Conservation (phyloP, 1,284 basidiomycete genomes). For the Schizophyllum amplum region DNA sequence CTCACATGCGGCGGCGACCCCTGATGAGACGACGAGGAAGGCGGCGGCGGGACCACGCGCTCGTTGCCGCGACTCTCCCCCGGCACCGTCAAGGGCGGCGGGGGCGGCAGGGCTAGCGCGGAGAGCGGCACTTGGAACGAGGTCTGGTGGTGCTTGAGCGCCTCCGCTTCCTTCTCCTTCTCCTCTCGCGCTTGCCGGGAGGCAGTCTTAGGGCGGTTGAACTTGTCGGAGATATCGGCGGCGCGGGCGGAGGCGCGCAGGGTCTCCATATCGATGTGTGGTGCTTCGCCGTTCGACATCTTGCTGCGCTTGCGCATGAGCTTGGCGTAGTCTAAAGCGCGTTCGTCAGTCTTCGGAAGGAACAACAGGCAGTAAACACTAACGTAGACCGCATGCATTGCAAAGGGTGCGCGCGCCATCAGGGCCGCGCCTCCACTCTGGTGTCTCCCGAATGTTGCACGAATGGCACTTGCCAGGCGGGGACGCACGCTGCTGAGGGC, state of each 20-base stretch:
- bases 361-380: conserved; percentile 25
- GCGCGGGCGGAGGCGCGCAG: conserved; percentile 64
- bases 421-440: conserved; percentile 76
- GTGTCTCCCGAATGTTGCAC: conserved; percentile 75
- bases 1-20: neutral
- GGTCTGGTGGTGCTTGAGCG: neutral
- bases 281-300: conserved; percentile 41
- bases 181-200: neutral
- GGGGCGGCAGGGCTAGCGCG: too few species aligned
- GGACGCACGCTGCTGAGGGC: conserved; percentile 52
- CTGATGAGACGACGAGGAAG: neutral
- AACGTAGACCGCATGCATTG: conserved; percentile 77
- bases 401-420: conserved; percentile 75
- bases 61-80: neutral
- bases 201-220: neutral
- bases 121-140: neutral
- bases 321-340: conserved; percentile 61
- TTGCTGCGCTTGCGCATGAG: conserved; percentile 69
- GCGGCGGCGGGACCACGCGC: neutral
- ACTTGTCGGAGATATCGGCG: conserved; percentile 10
- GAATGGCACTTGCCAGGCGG: conserved; percentile 79
- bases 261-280: conserved; percentile 64
- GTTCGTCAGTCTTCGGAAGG: conserved; percentile 8
- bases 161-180: neutral
- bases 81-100: neutral